These are phyloP conservation scores for Gaeumannomyces sp. DNA, from an alignment of 2,329 filamentous ascomycete genomes.

Conservation along the genomic window DNA sequence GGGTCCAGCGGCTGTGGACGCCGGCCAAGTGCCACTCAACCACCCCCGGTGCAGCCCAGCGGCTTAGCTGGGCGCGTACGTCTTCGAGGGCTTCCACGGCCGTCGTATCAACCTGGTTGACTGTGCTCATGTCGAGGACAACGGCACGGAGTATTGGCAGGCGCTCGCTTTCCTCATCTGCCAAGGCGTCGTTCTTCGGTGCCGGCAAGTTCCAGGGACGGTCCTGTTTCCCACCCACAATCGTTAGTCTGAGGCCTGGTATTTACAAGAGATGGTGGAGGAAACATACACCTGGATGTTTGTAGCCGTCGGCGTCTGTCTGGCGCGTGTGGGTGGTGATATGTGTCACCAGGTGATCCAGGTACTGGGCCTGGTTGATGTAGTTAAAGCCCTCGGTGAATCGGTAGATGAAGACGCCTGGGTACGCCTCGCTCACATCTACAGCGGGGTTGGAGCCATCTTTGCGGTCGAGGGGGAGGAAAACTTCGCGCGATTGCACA, in stretches of 20 bases:
- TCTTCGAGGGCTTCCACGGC: conserved; percentile 90
- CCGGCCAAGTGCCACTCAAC: conserved; percentile 95
- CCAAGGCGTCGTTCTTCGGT: conserved; percentile 23
- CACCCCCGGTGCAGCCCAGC: conserved; percentile 71
- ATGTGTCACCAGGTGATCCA: conserved; percentile 33
- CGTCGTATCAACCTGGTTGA: conserved; percentile 91
- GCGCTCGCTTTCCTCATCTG: conserved; percentile 16
- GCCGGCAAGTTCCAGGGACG: conserved; percentile 51
- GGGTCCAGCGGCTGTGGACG: conserved; percentile 84
- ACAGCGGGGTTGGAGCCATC: conserved; percentile 41
- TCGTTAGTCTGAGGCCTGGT: not conserved
- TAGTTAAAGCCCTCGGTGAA: conserved; percentile 48
- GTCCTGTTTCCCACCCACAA: conserved; percentile 23
- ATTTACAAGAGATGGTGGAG: no score
- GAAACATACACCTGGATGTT: conserved; percentile 3
- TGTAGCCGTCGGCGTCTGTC: conserved; percentile 30
- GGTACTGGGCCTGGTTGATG: conserved; percentile 43
- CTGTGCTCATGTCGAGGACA: conserved; percentile 87
- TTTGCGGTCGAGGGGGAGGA: conserved; percentile 33
- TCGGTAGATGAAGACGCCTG: conserved; percentile 46
- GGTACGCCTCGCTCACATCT: conserved; percentile 34
- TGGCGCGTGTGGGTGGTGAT: conserved; percentile 34
- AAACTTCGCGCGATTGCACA: conserved; percentile 24
- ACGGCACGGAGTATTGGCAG: conserved; percentile 45
- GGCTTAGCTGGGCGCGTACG: conserved; percentile 86